Conservation (phyloP, 495 filamentous ascomycete species). For the Chaetomium fimeti region DNA sequence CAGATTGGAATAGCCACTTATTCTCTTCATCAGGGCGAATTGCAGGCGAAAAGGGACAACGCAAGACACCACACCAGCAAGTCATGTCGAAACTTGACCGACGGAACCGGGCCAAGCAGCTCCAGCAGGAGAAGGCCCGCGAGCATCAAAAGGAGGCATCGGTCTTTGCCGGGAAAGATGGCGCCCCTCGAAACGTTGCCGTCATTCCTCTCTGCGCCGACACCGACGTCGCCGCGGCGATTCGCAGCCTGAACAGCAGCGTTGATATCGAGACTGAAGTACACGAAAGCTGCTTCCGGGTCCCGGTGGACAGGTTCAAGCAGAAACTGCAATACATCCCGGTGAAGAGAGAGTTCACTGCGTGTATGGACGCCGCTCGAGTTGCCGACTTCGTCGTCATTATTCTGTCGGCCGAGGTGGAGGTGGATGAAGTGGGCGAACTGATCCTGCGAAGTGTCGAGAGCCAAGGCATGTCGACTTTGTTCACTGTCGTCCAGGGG, state of each 20-base stretch:
- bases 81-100: slow-evolving; percentile 96
- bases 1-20: background rate
- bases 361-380: slow-evolving; percentile 78
- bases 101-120: slow-evolving; percentile 87
- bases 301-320: slow-evolving; percentile 84
- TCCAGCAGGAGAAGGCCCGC: slow-evolving; percentile 72
- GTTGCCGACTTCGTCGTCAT: slow-evolving; percentile 88
- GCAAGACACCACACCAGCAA: slow-evolving; percentile 91
- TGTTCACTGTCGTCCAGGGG: slow-evolving; percentile 75
- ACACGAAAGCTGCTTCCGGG: slow-evolving; percentile 54
- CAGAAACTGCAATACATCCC: slow-evolving; percentile 85
- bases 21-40: slow-evolving; percentile 39
- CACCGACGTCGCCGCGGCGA: slow-evolving; percentile 62
- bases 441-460: slow-evolving; percentile 80
- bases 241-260: slow-evolving; percentile 69
- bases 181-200: slow-evolving; percentile 87
- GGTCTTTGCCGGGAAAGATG: slow-evolving; percentile 79
- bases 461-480: slow-evolving; percentile 87
- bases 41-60: slow-evolving; percentile 55
- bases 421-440: slow-evolving; percentile 81
- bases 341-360: slow-evolving; percentile 65
- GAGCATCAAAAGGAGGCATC: slow-evolving; percentile 72
- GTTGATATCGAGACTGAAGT: slow-evolving; percentile 75
- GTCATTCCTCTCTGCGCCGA: slow-evolving; percentile 79
- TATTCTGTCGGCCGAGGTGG: slow-evolving; percentile 72